These are phyloP conservation scores for Candida nanaspora DNA, from an alignment of 805 yeast genomes.

Conservation along the genomic window DNA sequence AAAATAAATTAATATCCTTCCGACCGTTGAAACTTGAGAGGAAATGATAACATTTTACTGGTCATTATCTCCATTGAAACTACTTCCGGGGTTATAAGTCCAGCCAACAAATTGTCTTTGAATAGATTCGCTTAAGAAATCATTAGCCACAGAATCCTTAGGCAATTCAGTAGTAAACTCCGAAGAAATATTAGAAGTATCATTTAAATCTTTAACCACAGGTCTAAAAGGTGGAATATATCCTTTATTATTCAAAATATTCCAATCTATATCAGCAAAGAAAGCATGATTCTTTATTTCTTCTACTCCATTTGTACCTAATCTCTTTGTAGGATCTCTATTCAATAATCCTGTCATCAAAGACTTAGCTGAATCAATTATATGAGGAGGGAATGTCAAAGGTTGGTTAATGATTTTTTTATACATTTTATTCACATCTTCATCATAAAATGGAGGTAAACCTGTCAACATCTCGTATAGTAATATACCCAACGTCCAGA, in stretches of 20 bases:
- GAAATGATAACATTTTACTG: too few relatives aligned
- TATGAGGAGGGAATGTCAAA: slow-evolving; percentile 77
- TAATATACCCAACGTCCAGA: slow-evolving; percentile 97
- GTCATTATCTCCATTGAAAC: too few relatives aligned
- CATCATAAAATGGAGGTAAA: slow-evolving; percentile 95
- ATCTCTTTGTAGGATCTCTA: slow-evolving; percentile 77
- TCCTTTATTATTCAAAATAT: slow-evolving; percentile 70
- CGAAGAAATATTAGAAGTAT: slow-evolving; percentile 88
- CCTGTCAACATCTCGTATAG: slow-evolving; percentile 96
- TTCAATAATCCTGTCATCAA: slow-evolving; percentile 66
- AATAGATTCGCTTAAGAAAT: slow-evolving; percentile 85
- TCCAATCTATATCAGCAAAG: slow-evolving; percentile 88
- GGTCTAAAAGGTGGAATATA: slow-evolving; percentile 97
- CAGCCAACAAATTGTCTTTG: slow-evolving; percentile 98
- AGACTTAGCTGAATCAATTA: slow-evolving; percentile 82
- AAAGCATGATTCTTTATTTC: slow-evolving; percentile 82
- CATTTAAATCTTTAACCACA: slow-evolving; percentile 74
- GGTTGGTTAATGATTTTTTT: slow-evolving; percentile 88
- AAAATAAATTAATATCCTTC: too few relatives aligned
- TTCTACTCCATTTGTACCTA: slow-evolving; percentile 73
- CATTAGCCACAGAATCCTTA: slow-evolving; percentile 91
- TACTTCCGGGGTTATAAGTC: slow-evolving; percentile 61
- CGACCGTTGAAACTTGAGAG: too few relatives aligned
- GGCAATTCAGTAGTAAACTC: slow-evolving; percentile 92
- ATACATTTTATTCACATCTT: slow-evolving; percentile 89